Conservation (phyloP, 495 filamentous ascomycete genomes). For the Aspergillus kassunensis region DNA sequence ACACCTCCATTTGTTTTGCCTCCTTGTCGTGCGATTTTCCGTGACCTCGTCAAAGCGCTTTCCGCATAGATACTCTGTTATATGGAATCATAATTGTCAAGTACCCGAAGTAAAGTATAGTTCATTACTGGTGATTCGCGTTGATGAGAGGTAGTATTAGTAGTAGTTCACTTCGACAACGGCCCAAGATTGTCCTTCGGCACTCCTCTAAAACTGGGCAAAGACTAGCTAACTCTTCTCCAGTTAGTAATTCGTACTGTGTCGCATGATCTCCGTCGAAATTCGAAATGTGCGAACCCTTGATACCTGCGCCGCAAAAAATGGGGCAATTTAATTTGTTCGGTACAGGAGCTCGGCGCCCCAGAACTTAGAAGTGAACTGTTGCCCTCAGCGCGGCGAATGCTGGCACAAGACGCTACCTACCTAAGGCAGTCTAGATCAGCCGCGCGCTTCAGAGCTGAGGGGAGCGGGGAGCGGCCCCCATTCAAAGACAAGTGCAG, state of each 20-base stretch:
- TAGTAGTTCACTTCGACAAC: no score
- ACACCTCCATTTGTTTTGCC: constrained; percentile 73
- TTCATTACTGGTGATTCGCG: background rate
- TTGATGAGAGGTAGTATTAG: background rate
- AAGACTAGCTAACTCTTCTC: no score
- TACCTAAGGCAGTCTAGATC: constrained; percentile 2
- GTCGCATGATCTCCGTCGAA: no score
- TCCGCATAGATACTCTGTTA: constrained; percentile 4
- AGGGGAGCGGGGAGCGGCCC: background rate
- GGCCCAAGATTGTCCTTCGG: no score
- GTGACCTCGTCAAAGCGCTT: constrained; percentile 55
- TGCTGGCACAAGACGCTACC: background rate
- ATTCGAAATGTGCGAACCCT: no score
- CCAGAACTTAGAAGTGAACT: background rate
- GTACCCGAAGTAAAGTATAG: background rate
- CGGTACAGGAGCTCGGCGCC: background rate
- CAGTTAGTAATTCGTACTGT: no score
- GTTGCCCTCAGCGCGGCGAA: background rate
- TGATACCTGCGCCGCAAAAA: background rate
- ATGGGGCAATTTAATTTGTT: background rate
- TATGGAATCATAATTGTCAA: background rate
- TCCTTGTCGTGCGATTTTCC: constrained; percentile 72
- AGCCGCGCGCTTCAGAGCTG: constrained; percentile 8
- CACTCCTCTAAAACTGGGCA: no score
- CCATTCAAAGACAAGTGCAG: no score